Conservation (phyloP, 2,329 filamentous ascomycete genomes). For the Colletotrichum lentis region DNA sequence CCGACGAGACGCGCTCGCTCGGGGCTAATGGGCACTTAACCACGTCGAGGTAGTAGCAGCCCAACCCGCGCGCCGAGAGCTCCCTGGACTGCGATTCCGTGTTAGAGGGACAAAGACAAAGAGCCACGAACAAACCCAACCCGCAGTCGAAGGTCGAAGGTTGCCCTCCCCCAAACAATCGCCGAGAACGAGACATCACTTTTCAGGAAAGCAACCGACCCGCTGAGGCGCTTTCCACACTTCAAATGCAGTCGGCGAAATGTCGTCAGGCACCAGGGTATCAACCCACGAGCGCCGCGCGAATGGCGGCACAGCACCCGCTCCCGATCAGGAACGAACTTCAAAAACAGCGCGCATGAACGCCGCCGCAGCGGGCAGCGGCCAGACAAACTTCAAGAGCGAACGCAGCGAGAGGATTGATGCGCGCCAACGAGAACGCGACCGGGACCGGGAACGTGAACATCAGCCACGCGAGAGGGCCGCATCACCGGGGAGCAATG, state of each 20-base stretch:
- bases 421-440: constrained; percentile 29
- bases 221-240: background rate
- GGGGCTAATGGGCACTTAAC: constrained; percentile 31
- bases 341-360: constrained; percentile 47
- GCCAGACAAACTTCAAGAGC: constrained; percentile 46
- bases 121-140: background rate
- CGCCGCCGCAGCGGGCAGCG: constrained; percentile 39
- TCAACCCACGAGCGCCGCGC: constrained; percentile 54
- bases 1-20: constrained; percentile 33
- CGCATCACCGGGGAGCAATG: constrained; percentile 47
- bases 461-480: constrained; percentile 46
- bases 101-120: constrained; percentile 31
- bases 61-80: constrained; percentile 13
- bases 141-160: too few relatives aligned
- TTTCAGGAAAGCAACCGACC: background rate
- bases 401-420: constrained; percentile 41
- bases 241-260: constrained; percentile 51
- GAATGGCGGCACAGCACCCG: constrained; percentile 44
- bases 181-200: background rate
- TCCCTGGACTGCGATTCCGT: constrained; percentile 12
- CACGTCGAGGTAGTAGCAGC: constrained; percentile 16
- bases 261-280: constrained; percentile 55
- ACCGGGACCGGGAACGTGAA: constrained; percentile 39
- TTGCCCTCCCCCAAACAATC: background rate
- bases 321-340: constrained; percentile 46